A percentile compares a stretch with the other conserved stretches of the same genome.
phyloP scores from a whole-genome alignment of 352 stramenopile species.

The Elongisporangium prolatum region DNA sequence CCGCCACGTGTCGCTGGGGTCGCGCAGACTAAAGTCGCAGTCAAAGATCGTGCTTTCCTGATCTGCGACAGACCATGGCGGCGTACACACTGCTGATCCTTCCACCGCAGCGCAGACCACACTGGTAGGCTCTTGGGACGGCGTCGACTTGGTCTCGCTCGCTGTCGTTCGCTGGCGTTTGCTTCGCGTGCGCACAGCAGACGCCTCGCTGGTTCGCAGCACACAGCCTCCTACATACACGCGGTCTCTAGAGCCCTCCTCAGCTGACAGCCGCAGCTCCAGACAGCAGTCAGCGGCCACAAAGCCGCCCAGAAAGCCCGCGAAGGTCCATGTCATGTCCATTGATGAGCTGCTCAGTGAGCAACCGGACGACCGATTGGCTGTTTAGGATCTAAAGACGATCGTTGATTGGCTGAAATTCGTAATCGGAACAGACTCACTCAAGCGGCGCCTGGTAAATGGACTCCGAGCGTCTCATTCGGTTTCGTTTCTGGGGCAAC shows the following conservation, averaged over 20 bases:
- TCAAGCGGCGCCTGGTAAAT: no score
- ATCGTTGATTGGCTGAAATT: slow-evolving; percentile 14
- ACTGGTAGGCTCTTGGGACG: slow-evolving; percentile 11
- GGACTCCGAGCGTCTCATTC: no score
- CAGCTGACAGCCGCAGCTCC: slow-evolving; percentile 29
- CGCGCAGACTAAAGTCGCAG: neutral
- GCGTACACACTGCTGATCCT: neutral
- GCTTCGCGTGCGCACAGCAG: neutral
- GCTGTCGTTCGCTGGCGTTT: slow-evolving; percentile 20
- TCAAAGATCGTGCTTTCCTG: neutral
- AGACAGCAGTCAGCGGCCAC: slow-evolving; percentile 29
- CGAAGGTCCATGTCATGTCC: slow-evolving; percentile 27
- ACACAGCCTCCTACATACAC: slow-evolving; percentile 16
- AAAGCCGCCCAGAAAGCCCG: slow-evolving; percentile 41
- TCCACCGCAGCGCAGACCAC: neutral
- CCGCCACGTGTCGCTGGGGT: neutral
- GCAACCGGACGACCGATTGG: neutral
- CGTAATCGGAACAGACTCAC: no score
- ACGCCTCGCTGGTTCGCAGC: neutral
- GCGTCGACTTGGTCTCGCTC: neutral
- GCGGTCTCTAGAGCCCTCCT: slow-evolving; percentile 32
- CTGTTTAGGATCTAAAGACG: neutral
- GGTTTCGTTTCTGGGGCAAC: no score
- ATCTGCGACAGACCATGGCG: neutral
- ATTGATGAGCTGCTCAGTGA: slow-evolving; percentile 5